These are phyloP conservation scores for Penicillium sp. DNA, from an alignment of 2,329 filamentous ascomycete genomes.

Conservation along the genomic window DNA sequence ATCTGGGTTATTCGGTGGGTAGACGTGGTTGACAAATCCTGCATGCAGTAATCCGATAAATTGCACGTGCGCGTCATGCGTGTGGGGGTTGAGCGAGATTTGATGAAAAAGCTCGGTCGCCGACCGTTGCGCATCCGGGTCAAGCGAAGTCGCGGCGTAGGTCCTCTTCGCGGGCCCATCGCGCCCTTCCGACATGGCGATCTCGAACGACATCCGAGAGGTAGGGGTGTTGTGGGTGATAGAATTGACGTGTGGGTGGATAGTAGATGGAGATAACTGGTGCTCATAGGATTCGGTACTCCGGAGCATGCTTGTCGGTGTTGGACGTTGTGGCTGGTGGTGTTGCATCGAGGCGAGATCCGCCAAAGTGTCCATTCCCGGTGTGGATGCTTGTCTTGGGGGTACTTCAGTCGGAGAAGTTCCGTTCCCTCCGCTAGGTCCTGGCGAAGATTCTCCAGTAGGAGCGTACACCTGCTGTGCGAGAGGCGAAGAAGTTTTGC, in stretches of 20 bases:
- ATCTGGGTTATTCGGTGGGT: constrained; percentile 46
- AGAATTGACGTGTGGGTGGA: constrained; percentile 41
- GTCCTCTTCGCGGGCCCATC: constrained; percentile 40
- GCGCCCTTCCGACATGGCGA: constrained; percentile 46
- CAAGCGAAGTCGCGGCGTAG: constrained; percentile 45
- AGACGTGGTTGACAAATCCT: constrained; percentile 50
- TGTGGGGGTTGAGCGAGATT: constrained; percentile 48
- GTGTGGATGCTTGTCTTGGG: constrained; percentile 45
- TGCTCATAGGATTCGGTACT: constrained; percentile 44
- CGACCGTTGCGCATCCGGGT: constrained; percentile 41
- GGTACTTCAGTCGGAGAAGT: constrained; percentile 39
- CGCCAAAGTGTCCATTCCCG: constrained; percentile 51
- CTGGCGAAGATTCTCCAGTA: constrained; percentile 41
- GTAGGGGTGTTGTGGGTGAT: constrained; percentile 41
- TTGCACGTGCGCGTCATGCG: constrained; percentile 48
- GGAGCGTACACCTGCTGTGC: constrained; percentile 45
- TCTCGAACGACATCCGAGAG: constrained; percentile 47
- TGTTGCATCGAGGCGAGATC: constrained; percentile 51
- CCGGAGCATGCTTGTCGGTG: constrained; percentile 37
- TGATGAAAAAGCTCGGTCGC: constrained; percentile 44
- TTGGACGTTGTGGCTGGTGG: constrained; percentile 45
- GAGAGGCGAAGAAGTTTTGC: constrained; percentile 44
- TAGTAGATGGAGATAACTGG: constrained; percentile 45
- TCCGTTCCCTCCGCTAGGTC: constrained; percentile 31
- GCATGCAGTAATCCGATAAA: constrained; percentile 50